Base-by-base conservation (phyloP, 2,329 filamentous ascomycete species). In the Rhinocladiella similis region DNA sequence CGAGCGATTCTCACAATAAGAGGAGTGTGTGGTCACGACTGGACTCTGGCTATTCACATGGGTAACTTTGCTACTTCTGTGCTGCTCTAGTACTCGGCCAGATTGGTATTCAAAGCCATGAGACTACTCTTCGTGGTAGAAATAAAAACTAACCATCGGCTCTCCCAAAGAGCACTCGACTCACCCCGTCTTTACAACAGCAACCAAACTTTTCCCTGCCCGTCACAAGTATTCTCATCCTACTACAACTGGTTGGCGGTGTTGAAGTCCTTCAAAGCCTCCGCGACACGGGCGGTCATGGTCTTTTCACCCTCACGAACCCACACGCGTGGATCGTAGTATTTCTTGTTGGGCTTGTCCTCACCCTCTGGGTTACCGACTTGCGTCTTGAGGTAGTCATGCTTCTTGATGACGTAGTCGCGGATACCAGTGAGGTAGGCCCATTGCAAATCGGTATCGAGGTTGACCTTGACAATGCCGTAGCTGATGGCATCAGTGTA, bases 281-380 rank as follows among this genome's bases (percentile, higher is more conserved):
- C 85, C 67, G 84, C 72, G 65, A 97, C 85, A 77, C 94, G 90
- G 69, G 81, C 78, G 71, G 81, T 83, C 94, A 97, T 99, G 71
- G 88, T 91, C 87, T 97, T 96, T 86, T 99, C 94, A 70, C 93
- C 94, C 55, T 77, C 75, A 59, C 92, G 89, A 62, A 96, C 90
- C 93, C 92, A 96, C 72, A 97, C 91, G 77, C 91, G 87, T 68
- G 91, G 91, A 79, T 89, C 86, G 69, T 89, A 91, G 80, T 81
- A 87, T 81, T 97, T 97, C 90, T 99, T 99, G 87, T 99, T 99
- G 72, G 94, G 93, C 88, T 97, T 97, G 80, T 96, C 90, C 18
- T 85, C 87, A 60, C 93, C 92, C 49, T 97, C 92, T 65, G 93
- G 93, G 84, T 97, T 99, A 70, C 94, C 94, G 67, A 99, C 88